Conservation (phyloP, 1,284 basidiomycete genomes). For the Sphagnurus paluster region DNA sequence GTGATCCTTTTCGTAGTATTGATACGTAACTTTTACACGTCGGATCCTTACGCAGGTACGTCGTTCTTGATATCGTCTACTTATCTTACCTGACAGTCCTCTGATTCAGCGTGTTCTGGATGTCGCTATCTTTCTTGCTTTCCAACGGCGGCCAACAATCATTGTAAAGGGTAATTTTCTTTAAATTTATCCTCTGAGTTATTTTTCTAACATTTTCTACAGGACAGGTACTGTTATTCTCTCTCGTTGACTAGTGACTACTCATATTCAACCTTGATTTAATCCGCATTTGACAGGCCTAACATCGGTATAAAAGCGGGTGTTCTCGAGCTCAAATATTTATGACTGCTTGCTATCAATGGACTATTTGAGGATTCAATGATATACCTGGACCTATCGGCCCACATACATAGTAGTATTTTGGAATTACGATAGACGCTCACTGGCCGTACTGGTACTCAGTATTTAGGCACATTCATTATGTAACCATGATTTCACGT, state of each 20-base stretch:
- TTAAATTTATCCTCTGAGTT: constrained; percentile 2
- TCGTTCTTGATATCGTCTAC: not conserved
- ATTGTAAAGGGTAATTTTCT: constrained; percentile 67
- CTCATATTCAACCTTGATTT: not conserved
- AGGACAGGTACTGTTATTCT: constrained; percentile 36
- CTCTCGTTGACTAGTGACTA: no score
- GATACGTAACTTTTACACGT: constrained; percentile 87
- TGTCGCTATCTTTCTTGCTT: constrained; percentile 91
- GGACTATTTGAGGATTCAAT: no score
- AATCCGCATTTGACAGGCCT: not conserved
- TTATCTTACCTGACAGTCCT: constrained; percentile 7
- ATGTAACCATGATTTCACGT: not conserved
- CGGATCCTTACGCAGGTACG: constrained; percentile 77
- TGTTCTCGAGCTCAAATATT: not conserved
- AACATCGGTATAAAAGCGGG: not conserved
- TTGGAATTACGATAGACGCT: no score
- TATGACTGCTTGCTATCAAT: no score
- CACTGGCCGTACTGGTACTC: no score
- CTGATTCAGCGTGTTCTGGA: constrained; percentile 72
- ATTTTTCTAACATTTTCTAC: constrained; percentile 16
- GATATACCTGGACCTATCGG: no score
- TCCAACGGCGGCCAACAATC: constrained; percentile 74
- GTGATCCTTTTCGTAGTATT: constrained; percentile 84
- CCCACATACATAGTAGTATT: no score
- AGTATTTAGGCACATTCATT: not conserved